Evolutionary conservation across 2,329 filamentous ascomycete species (phyloP).

Genomic region (Ceratocystis lukuohia): DNA sequence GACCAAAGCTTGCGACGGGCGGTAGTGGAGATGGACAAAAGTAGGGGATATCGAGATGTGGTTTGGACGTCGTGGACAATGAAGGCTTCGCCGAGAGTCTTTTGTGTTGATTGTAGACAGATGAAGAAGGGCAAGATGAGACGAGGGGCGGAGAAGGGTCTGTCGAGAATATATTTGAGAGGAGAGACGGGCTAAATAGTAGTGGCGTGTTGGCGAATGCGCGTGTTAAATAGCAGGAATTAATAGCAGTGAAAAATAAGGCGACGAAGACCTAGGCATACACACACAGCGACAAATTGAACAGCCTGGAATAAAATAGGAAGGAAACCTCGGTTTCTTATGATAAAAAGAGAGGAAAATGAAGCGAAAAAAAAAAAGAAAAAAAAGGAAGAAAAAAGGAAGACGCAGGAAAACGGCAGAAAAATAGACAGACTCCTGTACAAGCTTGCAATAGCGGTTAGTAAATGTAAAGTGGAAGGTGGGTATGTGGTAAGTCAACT

Average conservation of each 20-base stretch:
- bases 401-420: neutral
- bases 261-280: no score
- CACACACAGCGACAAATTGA: no score
- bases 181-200: no score
- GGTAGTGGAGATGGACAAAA: neutral
- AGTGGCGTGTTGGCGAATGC: no score
- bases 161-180: no score
- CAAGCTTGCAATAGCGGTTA: neutral
- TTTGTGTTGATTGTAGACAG: no score
- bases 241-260: neutral
- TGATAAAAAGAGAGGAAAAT: neutral
- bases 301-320: no score
- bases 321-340: neutral
- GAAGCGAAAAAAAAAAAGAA: neutral
- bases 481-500: neutral
- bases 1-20: neutral
- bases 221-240: neutral
- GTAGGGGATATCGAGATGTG: neutral
- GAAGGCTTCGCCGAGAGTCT: neutral
- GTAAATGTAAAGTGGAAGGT: neutral
- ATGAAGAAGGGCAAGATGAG: no score
- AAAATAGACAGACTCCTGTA: neutral
- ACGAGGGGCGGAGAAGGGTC: no score
- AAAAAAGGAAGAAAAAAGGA: neutral
- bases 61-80: neutral